phyloP scores from a whole-genome alignment of 78 protist genomes.

The Diacronema lutheri region DNA sequence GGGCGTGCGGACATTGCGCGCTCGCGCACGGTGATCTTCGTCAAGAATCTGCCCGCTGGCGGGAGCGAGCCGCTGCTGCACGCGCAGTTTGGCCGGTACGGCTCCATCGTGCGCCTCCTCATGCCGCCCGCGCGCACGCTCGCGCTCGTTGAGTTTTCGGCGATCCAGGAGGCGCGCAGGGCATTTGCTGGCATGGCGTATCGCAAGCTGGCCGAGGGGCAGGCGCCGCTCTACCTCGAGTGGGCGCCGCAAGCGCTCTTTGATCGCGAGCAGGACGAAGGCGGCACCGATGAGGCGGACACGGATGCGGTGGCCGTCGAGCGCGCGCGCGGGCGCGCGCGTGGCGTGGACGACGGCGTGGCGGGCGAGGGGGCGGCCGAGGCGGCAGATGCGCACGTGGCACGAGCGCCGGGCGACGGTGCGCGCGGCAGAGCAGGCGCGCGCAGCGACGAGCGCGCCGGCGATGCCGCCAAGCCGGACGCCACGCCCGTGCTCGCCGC shows the following conservation, averaged over 20 bases:
- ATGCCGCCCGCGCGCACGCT: constrained; percentile 77
- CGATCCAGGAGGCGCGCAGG: constrained; percentile 74
- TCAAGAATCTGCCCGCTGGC: constrained; percentile 79
- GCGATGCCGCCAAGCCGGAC: too few species aligned
- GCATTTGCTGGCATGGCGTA: constrained; percentile 90
- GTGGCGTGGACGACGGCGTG: not conserved
- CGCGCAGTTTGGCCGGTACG: constrained; percentile 43
- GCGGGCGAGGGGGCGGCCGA: not conserved
- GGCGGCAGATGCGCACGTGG: too few species aligned
- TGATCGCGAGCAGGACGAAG: not conserved
- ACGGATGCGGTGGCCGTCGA: too few species aligned
- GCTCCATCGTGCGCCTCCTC: not conserved
- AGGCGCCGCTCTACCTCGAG: constrained; percentile 89
- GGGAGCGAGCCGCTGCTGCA: constrained; percentile 44
- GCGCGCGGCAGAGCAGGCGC: not conserved
- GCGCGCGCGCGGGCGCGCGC: too few species aligned
- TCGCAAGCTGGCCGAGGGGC: constrained; percentile 41
- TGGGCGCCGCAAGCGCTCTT: constrained; percentile 84
- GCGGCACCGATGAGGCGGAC: not conserved
- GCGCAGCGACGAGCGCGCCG: too few species aligned
- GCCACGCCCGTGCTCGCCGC: too few species aligned
- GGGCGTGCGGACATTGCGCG: constrained; percentile 9
- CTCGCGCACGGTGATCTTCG: constrained; percentile 67
- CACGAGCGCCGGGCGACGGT: not conserved
- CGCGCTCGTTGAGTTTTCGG: constrained; percentile 75